phyloP scores from a whole-genome alignment of 2,329 filamentous ascomycete species.

The Neodidymelliopsis sp. region DNA sequence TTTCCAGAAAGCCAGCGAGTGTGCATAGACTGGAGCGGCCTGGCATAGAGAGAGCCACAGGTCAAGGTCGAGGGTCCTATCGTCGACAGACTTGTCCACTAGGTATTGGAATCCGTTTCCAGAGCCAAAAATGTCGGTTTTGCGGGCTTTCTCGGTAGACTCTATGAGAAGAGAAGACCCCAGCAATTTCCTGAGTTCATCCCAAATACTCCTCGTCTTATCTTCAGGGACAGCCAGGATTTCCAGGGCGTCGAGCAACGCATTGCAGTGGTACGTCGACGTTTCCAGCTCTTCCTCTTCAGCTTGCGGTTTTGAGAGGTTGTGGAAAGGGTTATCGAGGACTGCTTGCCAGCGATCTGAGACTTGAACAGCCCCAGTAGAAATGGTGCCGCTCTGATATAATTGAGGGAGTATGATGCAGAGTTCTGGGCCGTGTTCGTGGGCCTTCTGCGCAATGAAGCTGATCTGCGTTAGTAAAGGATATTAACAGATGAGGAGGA shows the following conservation, averaged over 20 bases:
- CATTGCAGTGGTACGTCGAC: constrained; percentile 40
- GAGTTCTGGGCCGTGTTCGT: constrained; percentile 41
- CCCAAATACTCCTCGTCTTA: constrained; percentile 28
- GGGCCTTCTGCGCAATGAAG: constrained; percentile 67
- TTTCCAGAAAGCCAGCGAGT: constrained; percentile 51
- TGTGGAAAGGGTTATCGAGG: constrained; percentile 74
- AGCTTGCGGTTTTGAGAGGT: constrained; percentile 46
- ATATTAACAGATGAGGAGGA: constrained; percentile 9
- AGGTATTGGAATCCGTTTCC: constrained; percentile 79
- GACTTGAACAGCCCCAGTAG: constrained; percentile 26
- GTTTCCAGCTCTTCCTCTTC: constrained; percentile 16
- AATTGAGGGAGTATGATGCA: constrained; percentile 42
- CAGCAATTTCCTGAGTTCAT: constrained; percentile 33
- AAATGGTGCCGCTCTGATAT: constrained; percentile 30
- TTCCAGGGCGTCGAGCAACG: constrained; percentile 35
- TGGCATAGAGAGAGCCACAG: constrained; percentile 72
- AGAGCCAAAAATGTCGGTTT: constrained; percentile 66
- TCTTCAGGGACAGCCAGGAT: constrained; percentile 31
- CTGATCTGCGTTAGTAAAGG: constrained; percentile 53
- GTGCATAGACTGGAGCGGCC: constrained; percentile 71
- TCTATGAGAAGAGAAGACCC: constrained; percentile 21
- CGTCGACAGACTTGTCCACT: constrained; percentile 61
- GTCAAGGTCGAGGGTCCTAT: constrained; percentile 58
- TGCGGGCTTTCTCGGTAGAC: constrained; percentile 1
- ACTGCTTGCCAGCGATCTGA: constrained; percentile 40